phyloP scores from a whole-genome alignment of 2,329 filamentous ascomycete species.

The Scedosporium dehoogii region DNA sequence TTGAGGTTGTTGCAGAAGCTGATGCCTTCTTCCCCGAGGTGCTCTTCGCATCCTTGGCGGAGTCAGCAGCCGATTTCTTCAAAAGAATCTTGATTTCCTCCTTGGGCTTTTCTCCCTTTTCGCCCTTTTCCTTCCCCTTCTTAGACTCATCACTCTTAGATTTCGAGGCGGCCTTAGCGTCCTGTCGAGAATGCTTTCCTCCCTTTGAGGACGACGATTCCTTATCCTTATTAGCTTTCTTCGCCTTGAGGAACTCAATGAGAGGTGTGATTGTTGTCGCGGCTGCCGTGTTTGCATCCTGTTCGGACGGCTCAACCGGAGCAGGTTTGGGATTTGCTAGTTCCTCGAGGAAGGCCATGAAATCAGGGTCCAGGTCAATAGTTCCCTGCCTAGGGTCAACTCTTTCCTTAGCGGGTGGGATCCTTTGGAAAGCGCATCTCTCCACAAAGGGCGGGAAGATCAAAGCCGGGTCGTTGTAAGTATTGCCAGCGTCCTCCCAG shows the following conservation, averaged over 20 bases:
- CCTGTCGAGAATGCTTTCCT: constrained; percentile 46
- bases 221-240: constrained; percentile 67
- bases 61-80: constrained; percentile 43
- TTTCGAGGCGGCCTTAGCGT: constrained; percentile 39
- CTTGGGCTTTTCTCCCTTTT: constrained; percentile 43
- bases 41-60: constrained; percentile 14
- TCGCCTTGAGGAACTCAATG: constrained; percentile 82
- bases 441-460: constrained; percentile 73
- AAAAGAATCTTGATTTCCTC: constrained; percentile 55
- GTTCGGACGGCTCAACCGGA: constrained; percentile 37
- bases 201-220: constrained; percentile 41
- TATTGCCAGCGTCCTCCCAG: constrained; percentile 77
- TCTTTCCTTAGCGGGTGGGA: constrained; percentile 63
- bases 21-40: constrained; percentile 27
- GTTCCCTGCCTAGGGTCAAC: constrained; percentile 82
- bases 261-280: constrained; percentile 55
- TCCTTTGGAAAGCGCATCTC: constrained; percentile 73
- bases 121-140: constrained; percentile 53
- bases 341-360: constrained; percentile 83
- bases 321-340: constrained; percentile 57
- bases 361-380: constrained; percentile 93
- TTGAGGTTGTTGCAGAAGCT: constrained; percentile 24
- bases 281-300: constrained; percentile 35
- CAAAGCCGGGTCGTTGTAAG: constrained; percentile 60
- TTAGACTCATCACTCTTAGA: constrained; percentile 39